Evolutionary conservation across 2,329 filamentous ascomycete species (phyloP).

Genomic region (Fusarium sp.): DNA sequence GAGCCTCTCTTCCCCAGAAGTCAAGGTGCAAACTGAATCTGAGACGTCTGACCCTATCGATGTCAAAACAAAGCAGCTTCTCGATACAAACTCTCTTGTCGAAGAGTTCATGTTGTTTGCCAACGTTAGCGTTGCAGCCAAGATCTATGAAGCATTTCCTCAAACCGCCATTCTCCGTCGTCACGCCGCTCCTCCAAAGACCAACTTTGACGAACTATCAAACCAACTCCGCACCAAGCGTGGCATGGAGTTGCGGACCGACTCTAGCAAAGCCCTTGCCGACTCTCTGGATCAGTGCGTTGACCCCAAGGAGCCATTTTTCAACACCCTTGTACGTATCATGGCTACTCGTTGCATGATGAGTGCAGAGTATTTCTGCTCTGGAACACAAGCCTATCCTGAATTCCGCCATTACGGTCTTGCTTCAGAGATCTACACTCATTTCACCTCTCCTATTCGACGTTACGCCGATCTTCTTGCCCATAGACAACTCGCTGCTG

Average conservation of each 20-base stretch:
- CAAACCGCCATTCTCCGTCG: conserved; percentile 94
- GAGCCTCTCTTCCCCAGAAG: conserved; percentile 97
- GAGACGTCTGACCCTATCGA: conserved; percentile 97
- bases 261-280: conserved; percentile 92
- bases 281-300: conserved; percentile 89
- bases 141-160: conserved; percentile 91
- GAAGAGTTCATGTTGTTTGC: conserved; percentile 99
- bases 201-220: conserved; percentile 94
- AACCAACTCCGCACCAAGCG: conserved; percentile 92
- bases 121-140: conserved; percentile 92
- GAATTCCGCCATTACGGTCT: conserved; percentile 98
- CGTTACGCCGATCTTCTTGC: conserved; percentile 97
- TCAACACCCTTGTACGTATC: conserved; percentile 98
- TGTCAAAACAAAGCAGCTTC: conserved; percentile 92
- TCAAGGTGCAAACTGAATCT: conserved; percentile 93
- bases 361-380: conserved; percentile 97
- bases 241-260: conserved; percentile 81
- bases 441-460: conserved; percentile 97
- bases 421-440: conserved; percentile 96
- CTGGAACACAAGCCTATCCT: conserved; percentile 89
- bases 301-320: conserved; percentile 87
- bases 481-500: conserved; percentile 92
- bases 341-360: conserved; percentile 99
- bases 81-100: conserved; percentile 96
- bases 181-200: conserved; percentile 91